Evolutionary conservation across 208 protist genomes (phyloP), one percentile per base, ranked within the genome.

Genomic region (Phytomonas francai): DNA sequence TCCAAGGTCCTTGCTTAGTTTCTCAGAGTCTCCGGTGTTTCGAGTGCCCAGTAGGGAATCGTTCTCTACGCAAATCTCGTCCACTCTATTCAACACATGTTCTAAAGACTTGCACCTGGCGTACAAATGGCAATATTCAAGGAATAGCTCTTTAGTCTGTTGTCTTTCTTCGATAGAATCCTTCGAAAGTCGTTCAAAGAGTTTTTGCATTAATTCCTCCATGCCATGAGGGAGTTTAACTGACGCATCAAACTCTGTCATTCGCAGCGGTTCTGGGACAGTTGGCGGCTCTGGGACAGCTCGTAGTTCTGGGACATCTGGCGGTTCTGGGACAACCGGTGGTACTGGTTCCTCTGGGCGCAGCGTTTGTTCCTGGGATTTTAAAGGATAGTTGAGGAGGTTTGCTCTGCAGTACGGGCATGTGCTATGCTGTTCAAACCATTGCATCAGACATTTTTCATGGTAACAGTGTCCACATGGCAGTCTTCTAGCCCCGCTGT

Each of bases 391-490:
- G 27, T 72, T 51, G 66, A 89, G 51, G 36, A 91, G 67, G 60
- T 92, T 79, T 0, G 74, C 77, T 31, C 90, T 69, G 72, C 90
- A 96, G 78, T 93, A 96, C 3, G 90, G 90, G 67, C 90, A 96
- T 16, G 85, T 89, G 8, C 74, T 78, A 77, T 92, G 80, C 33
- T 65, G 71, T 65, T 93, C 85, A 65, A 96, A 77, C 85, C 87
- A 93, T 12, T 78, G 80, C 30, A 79, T 76, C 32, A 96, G 82
- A 62, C 88, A 96, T 16, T 76, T 63, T 12, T 79, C 74, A 77
- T 96, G 90, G 76, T 92, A 96, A 69, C 83, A 91, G 73, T 96
- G 90, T 3, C 84, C 82, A 68, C 90, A 96, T 6, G 84, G 74
- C 56, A 96, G 79, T 29, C 79, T 75, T 71, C 90, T 92, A 59